A percentile compares a stretch with the other conserved stretches of the same genome.
phyloP scores from a whole-genome alignment of 768 basidiomycete genomes.

The Lentinula boryana region DNA sequence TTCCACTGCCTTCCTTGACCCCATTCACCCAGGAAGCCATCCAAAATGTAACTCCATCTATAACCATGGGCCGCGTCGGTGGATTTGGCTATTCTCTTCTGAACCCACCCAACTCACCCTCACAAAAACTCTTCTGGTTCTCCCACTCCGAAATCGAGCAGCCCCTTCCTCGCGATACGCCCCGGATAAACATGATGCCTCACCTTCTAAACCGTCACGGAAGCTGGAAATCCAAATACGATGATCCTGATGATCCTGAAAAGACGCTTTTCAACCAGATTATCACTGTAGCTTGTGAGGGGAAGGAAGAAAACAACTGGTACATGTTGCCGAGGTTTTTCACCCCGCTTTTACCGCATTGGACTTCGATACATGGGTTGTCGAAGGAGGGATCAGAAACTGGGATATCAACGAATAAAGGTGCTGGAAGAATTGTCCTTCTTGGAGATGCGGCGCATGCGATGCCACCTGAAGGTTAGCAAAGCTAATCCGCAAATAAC shows the following conservation, averaged over 20 bases:
- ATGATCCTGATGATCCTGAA: not conserved
- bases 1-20: not conserved
- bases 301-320: slow-evolving; percentile 1
- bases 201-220: not conserved
- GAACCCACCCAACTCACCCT: not conserved
- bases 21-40: not conserved
- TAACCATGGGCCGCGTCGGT: not conserved
- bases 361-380: slow-evolving; percentile 1
- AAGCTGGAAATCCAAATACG: not conserved
- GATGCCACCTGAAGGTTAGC: not conserved
- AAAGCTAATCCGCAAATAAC: not conserved
- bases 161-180: not conserved
- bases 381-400: not conserved
- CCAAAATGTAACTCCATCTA: not conserved
- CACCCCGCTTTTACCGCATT: not conserved
- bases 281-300: not conserved
- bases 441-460: not conserved
- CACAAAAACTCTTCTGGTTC: not conserved
- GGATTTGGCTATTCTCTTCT: not conserved
- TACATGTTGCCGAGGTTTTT: not conserved
- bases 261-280: not conserved
- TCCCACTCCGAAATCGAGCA: not conserved
- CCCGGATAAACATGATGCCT: not conserved
- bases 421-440: not conserved
- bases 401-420: not conserved